Evolutionary conservation across 2,329 filamentous ascomycete genomes (phyloP).

Genomic region (Ascocoryne sarcoides): DNA sequence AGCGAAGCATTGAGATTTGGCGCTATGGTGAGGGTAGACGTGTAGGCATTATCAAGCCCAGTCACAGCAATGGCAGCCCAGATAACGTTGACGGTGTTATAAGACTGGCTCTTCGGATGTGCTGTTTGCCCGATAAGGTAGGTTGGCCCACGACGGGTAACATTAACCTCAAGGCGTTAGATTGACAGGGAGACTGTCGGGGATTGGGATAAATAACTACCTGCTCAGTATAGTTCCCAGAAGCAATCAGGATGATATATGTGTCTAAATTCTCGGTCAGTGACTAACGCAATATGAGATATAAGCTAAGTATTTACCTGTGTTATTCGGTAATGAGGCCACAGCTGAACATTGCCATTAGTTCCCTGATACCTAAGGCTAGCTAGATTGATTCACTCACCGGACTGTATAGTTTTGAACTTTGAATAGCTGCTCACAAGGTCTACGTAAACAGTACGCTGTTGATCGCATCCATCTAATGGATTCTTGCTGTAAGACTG

Average conservation of each 20-base stretch:
- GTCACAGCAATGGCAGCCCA: slow-evolving; percentile 46
- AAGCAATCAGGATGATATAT: slow-evolving; percentile 49
- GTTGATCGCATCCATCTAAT: slow-evolving; percentile 20
- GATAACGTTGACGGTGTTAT: slow-evolving; percentile 45
- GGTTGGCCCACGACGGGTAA: slow-evolving; percentile 52
- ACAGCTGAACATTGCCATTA: slow-evolving; percentile 17
- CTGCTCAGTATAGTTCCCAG: slow-evolving; percentile 50
- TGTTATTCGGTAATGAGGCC: slow-evolving; percentile 21
- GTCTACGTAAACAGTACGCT: slow-evolving; percentile 18
- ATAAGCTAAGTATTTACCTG: slow-evolving; percentile 9
- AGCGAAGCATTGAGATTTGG: slow-evolving; percentile 54
- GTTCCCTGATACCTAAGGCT: not conserved
- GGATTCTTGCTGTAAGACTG: slow-evolving; percentile 16
- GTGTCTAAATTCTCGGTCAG: slow-evolving; percentile 10
- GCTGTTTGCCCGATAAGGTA: slow-evolving; percentile 48
- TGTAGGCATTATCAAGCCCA: slow-evolving; percentile 51
- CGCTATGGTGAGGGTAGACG: slow-evolving; percentile 51
- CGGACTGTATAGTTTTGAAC: slow-evolving; percentile 23
- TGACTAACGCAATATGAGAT: not conserved
- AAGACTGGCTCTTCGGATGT: slow-evolving; percentile 15
- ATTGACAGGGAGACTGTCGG: not conserved
- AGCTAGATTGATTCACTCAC: slow-evolving; percentile 6
- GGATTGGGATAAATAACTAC: too few relatives aligned
- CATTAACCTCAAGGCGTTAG: slow-evolving; percentile 47
- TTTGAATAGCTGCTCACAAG: slow-evolving; percentile 5